Conservation (phyloP, 1,284 basidiomycete species). For the Taiwanofungus camphoratus region DNA sequence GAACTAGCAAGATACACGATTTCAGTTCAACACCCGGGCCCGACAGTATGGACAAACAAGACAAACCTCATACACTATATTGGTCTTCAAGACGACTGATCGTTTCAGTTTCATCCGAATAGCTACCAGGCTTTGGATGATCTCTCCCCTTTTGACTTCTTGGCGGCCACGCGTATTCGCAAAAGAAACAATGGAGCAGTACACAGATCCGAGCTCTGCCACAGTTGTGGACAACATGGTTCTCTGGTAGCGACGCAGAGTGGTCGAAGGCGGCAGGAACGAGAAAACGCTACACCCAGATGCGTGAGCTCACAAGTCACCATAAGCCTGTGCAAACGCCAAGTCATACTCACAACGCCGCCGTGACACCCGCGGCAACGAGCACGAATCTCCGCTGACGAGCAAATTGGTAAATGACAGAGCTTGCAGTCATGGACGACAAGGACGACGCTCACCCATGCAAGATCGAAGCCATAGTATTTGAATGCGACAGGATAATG, state of each 20-base stretch:
- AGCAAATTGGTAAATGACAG: neutral
- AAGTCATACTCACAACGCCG: slow-evolving; percentile 50
- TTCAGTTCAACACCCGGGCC: neutral
- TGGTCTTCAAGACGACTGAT: slow-evolving; percentile 46
- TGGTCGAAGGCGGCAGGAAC: slow-evolving; percentile 64
- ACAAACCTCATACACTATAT: slow-evolving; percentile 63
- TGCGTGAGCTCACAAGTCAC: too few species aligned
- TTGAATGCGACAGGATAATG: slow-evolving; percentile 43
- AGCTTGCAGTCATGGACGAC: neutral
- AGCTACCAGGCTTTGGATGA: slow-evolving; percentile 54
- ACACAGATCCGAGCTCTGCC: slow-evolving; percentile 55
- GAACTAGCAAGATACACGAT: slow-evolving; percentile 37
- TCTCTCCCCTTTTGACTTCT: slow-evolving; percentile 43
- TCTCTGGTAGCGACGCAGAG: slow-evolving; percentile 64
- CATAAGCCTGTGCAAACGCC: neutral
- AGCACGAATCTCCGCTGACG: slow-evolving; percentile 55
- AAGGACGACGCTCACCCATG: slow-evolving; percentile 46
- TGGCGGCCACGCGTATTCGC: slow-evolving; percentile 40
- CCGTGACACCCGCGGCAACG: slow-evolving; percentile 54
- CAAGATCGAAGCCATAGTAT: slow-evolving; percentile 54
- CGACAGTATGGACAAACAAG: too few species aligned
- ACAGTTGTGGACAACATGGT: slow-evolving; percentile 56
- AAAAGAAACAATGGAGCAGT: slow-evolving; percentile 64
- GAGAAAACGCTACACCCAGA: slow-evolving; percentile 48
- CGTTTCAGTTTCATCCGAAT: slow-evolving; percentile 61